Evolutionary conservation across 495 filamentous ascomycete species (phyloP).

Genomic region (Penicillium canescens): DNA sequence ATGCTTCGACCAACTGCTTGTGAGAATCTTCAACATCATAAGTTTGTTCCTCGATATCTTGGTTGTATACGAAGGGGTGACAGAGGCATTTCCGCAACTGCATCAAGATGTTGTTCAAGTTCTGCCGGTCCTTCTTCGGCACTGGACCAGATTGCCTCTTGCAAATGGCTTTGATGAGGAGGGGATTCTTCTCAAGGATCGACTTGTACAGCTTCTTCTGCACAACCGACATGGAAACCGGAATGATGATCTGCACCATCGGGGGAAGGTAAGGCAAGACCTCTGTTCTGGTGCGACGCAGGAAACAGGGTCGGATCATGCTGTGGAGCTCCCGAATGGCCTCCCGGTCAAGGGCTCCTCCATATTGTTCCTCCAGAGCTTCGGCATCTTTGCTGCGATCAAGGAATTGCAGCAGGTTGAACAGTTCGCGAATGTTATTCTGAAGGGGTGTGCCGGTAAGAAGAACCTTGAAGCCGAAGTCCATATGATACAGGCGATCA

Average conservation of each 20-base stretch:
- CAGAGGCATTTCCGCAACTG: slow-evolving; percentile 93
- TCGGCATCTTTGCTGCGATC: slow-evolving; percentile 69
- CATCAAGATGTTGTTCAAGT: slow-evolving; percentile 90
- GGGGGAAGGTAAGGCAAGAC: slow-evolving; percentile 89
- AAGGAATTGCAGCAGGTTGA: slow-evolving; percentile 93
- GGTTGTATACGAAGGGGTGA: slow-evolving; percentile 93
- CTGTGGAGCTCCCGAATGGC: slow-evolving; percentile 80
- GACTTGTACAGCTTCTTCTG: slow-evolving; percentile 95
- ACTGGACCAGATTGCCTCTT: slow-evolving; percentile 53
- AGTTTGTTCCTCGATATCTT: slow-evolving; percentile 79
- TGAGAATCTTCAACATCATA: slow-evolving; percentile 54
- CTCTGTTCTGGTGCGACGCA: slow-evolving; percentile 82
- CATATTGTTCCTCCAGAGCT: slow-evolving; percentile 72
- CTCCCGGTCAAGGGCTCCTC: slow-evolving; percentile 67
- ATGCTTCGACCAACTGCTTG: slow-evolving; percentile 85
- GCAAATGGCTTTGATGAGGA: slow-evolving; percentile 87
- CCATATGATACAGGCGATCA: slow-evolving; percentile 65
- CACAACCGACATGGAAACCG: slow-evolving; percentile 86
- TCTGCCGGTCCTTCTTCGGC: slow-evolving; percentile 69
- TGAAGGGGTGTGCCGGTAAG: slow-evolving; percentile 91
- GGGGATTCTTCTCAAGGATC: slow-evolving; percentile 84
- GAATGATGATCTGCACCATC: slow-evolving; percentile 92
- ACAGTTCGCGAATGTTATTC: slow-evolving; percentile 91
- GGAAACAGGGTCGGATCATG: slow-evolving; percentile 80
- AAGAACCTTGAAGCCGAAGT: slow-evolving; percentile 76